Conservation (phyloP, 371 early-diverging fungal genomes). For the Rhizopus delemar region DNA sequence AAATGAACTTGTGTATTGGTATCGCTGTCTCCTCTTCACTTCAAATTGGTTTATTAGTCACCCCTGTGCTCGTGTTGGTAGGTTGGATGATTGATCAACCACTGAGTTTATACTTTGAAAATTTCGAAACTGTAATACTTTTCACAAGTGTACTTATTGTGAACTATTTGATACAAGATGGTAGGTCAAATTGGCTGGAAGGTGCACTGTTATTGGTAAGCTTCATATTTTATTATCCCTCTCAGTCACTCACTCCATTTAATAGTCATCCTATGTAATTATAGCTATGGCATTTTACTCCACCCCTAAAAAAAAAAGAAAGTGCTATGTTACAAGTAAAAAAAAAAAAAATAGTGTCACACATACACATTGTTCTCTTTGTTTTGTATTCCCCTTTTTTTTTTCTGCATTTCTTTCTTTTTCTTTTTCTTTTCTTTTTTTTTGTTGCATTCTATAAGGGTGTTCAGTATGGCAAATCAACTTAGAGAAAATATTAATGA, state of each 20-base stretch:
- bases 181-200: constrained; percentile 82
- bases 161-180: constrained; percentile 79
- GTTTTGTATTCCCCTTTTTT: not conserved
- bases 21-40: constrained; percentile 88
- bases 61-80: constrained; percentile 81
- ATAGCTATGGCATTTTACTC: constrained; percentile 75
- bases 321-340: not conserved
- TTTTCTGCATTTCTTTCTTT: constrained; percentile 1
- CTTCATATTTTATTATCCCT: not conserved
- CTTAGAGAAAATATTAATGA: constrained; percentile 20
- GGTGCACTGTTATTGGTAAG: constrained; percentile 73
- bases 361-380: not conserved
- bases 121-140: constrained; percentile 80
- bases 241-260: not conserved
- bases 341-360: not conserved
- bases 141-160: constrained; percentile 86
- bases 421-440: constrained; percentile 6
- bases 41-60: constrained; percentile 89
- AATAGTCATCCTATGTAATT: constrained; percentile 62
- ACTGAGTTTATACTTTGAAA: constrained; percentile 80
- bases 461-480: not conserved
- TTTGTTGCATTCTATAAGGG: not conserved
- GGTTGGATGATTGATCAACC: constrained; percentile 84
- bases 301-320: constrained; percentile 37
- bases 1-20: constrained; percentile 87